A percentile compares a stretch with the other conserved stretches of the same genome.
Conservation (phyloP, 129 eudicot species). For the Tanacetum coccineum region DNA sequence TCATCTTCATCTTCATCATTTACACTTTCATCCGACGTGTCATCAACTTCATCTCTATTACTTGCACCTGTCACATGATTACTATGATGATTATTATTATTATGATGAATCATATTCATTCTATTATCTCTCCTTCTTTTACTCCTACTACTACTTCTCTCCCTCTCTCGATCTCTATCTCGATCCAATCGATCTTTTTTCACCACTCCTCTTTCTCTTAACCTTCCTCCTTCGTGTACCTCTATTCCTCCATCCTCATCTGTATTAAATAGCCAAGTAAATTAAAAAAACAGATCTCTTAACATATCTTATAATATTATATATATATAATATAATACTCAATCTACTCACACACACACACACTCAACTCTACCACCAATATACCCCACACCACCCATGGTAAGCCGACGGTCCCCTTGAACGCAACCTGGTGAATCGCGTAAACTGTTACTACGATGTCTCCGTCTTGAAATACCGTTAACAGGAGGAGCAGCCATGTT, state of each 20-base stretch:
- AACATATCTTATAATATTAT: too few species aligned
- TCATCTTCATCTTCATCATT: slow-evolving; percentile 82
- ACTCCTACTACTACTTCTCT: slow-evolving; percentile 56
- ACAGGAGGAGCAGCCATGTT: slow-evolving; percentile 40
- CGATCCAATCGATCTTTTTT: slow-evolving; percentile 71
- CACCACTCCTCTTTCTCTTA: slow-evolving; percentile 55
- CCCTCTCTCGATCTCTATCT: slow-evolving; percentile 60
- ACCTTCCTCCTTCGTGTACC: slow-evolving; percentile 53
- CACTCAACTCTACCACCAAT: too few species aligned
- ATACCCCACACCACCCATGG: too few species aligned
- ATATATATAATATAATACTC: too few species aligned
- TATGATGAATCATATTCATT: slow-evolving; percentile 26
- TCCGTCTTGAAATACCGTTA: slow-evolving; percentile 55
- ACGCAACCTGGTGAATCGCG: slow-evolving; percentile 88
- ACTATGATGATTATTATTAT: background rate
- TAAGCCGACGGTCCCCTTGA: too few species aligned
- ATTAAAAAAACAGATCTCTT: slow-evolving; percentile 44
- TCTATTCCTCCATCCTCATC: slow-evolving; percentile 74
- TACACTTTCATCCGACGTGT: slow-evolving; percentile 72
- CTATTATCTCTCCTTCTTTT: slow-evolving; percentile 61
- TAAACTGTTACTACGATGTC: slow-evolving; percentile 57
- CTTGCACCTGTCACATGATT: slow-evolving; percentile 26
- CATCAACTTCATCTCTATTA: slow-evolving; percentile 45
- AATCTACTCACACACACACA: too few species aligned
- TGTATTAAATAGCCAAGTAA: slow-evolving; percentile 14